phyloP scores from a whole-genome alignment of 2,329 filamentous ascomycete genomes.

The Uncinocarpus reesii region DNA sequence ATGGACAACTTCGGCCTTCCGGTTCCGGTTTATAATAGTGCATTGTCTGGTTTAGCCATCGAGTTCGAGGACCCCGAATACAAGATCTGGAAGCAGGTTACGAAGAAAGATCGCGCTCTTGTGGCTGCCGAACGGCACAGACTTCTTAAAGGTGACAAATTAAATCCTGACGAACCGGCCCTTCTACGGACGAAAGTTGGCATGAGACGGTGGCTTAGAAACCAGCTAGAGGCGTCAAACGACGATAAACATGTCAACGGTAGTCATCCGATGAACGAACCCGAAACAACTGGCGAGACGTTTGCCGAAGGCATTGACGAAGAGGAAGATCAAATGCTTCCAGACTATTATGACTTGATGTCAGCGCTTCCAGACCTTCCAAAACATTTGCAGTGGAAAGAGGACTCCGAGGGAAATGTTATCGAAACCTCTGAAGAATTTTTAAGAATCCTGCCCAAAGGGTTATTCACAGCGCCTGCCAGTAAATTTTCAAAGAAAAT shows the following conservation, averaged over 20 bases:
- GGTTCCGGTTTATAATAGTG: slow-evolving; percentile 55
- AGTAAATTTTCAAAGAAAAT: slow-evolving; percentile 68
- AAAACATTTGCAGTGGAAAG: slow-evolving; percentile 69
- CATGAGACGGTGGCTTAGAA: slow-evolving; percentile 79
- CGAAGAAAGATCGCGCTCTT: slow-evolving; percentile 84
- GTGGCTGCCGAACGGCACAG: slow-evolving; percentile 76
- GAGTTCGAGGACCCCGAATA: slow-evolving; percentile 84
- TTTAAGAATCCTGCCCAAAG: slow-evolving; percentile 63
- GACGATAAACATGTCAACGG: slow-evolving; percentile 37
- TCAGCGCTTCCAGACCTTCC: slow-evolving; percentile 77
- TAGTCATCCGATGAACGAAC: slow-evolving; percentile 37
- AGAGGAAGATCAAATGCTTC: slow-evolving; percentile 71
- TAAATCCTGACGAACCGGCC: slow-evolving; percentile 81
- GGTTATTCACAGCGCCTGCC: slow-evolving; percentile 63
- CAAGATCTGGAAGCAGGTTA: slow-evolving; percentile 97
- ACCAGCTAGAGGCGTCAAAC: slow-evolving; percentile 57
- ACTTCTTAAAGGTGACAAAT: slow-evolving; percentile 71
- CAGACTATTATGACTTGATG: slow-evolving; percentile 88
- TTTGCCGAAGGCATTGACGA: slow-evolving; percentile 92
- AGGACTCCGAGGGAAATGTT: slow-evolving; percentile 79
- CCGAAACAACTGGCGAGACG: slow-evolving; percentile 54
- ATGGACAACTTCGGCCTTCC: slow-evolving; percentile 62
- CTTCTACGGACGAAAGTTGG: slow-evolving; percentile 72
- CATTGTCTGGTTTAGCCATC: slow-evolving; percentile 59
- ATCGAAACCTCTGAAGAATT: slow-evolving; percentile 81